A percentile compares a stretch with the other conserved stretches of the same genome.
Conservation (phyloP, 441 rosid species). For the Breynia disticha region DNA sequence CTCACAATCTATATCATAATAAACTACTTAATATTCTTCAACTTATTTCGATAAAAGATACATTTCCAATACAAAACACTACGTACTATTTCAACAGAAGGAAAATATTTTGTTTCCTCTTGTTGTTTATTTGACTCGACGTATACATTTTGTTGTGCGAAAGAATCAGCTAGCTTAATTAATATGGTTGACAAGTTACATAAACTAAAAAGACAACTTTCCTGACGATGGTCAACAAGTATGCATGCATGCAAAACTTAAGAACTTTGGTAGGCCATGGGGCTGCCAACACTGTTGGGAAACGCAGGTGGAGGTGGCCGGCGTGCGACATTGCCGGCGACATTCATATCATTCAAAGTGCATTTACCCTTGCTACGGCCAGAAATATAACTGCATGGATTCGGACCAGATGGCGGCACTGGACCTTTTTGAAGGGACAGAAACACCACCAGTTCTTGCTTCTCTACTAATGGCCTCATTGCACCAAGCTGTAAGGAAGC, state of each 20-base stretch:
- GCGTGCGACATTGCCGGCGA: conserved; percentile 17
- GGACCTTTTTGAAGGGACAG: conserved; percentile 15
- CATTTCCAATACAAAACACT: too few relatives aligned
- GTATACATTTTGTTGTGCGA: too few relatives aligned
- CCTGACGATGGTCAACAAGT: too few relatives aligned
- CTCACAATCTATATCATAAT: too few relatives aligned
- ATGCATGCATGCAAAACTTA: background rate
- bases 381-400: conserved; percentile 19
- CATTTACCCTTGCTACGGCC: conserved; percentile 16
- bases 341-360: conserved; percentile 15
- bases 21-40: too few relatives aligned
- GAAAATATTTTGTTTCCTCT: too few relatives aligned
- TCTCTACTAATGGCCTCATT: conserved; percentile 18
- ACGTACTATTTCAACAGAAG: too few relatives aligned
- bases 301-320: conserved; percentile 2
- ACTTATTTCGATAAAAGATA: too few relatives aligned
- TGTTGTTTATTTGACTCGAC: too few relatives aligned
- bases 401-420: conserved; percentile 8
- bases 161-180: too few relatives aligned
- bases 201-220: too few relatives aligned
- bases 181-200: too few relatives aligned
- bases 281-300: conserved; percentile 1
- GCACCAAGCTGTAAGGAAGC: conserved; percentile 21
- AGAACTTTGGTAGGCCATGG: background rate
- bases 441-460: background rate